phyloP scores from a whole-genome alignment of 495 filamentous ascomycete genomes.

The Aspergillus cristatus region DNA sequence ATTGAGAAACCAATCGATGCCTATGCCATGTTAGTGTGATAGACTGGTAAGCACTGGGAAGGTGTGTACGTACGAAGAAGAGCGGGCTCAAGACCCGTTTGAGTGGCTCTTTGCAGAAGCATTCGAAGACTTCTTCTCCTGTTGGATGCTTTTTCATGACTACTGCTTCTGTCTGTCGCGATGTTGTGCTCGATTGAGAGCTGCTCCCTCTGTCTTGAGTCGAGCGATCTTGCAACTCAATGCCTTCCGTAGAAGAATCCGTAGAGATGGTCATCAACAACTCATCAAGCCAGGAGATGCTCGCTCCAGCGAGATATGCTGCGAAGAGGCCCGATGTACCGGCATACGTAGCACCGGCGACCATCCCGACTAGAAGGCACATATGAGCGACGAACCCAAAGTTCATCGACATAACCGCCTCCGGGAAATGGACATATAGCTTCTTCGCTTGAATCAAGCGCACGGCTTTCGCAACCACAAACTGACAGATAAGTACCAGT shows the following conservation, averaged over 20 bases:
- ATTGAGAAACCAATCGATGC: constrained; percentile 75
- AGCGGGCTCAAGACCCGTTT: constrained; percentile 55
- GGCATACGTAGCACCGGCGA: constrained; percentile 50
- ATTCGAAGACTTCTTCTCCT: constrained; percentile 40
- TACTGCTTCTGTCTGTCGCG: background rate
- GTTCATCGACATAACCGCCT: constrained; percentile 9
- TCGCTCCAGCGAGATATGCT: constrained; percentile 57
- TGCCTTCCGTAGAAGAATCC: background rate
- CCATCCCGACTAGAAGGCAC: constrained; percentile 39
- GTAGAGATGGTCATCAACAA: background rate
- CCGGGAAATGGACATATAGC: constrained; percentile 5
- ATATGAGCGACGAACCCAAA: constrained; percentile 34
- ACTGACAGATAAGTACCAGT: constrained; percentile 31
- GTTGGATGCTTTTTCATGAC: constrained; percentile 9
- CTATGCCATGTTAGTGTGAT: constrained; percentile 15
- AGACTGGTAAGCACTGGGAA: background rate
- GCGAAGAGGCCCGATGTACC: constrained; percentile 64
- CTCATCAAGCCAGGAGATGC: constrained; percentile 46
- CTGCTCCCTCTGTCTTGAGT: background rate
- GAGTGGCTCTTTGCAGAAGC: constrained; percentile 45
- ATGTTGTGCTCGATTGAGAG: background rate
- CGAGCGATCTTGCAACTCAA: background rate
- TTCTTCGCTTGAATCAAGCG: constrained; percentile 1
- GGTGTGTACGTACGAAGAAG: constrained; percentile 54
- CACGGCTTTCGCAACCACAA: constrained; percentile 32